phyloP scores from a whole-genome alignment of 2,329 filamentous ascomycete species.

The Dactylellina cionopaga region DNA sequence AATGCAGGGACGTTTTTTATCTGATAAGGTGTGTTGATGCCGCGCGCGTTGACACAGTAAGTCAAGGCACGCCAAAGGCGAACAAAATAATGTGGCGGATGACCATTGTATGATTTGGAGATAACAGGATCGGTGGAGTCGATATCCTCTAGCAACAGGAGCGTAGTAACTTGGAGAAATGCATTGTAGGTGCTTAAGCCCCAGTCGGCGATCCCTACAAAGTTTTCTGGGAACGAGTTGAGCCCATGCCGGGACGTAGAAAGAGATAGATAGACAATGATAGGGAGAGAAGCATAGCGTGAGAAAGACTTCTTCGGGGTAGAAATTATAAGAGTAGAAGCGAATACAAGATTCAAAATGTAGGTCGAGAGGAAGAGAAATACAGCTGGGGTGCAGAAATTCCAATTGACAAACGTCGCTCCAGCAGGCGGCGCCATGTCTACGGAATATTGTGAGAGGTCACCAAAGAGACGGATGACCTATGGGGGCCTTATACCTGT shows the following conservation, averaged over 20 bases:
- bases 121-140: conserved; percentile 32
- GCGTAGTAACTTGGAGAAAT: conserved; percentile 7
- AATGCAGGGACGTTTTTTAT: conserved; percentile 45
- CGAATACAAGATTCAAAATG: conserved; percentile 15
- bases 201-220: conserved; percentile 15
- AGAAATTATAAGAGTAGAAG: conserved; percentile 22
- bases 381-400: conserved; percentile 17
- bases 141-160: conserved; percentile 18
- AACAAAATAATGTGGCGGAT: conserved; percentile 29
- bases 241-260: conserved; percentile 7
- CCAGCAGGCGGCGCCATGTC: conserved; percentile 2
- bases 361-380: conserved; percentile 17
- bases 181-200: conserved; percentile 9
- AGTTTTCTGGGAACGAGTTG: conserved; percentile 17
- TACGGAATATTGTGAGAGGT: neutral
- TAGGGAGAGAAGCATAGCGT: conserved; percentile 32
- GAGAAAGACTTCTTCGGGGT: conserved; percentile 29
- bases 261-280: conserved; percentile 19
- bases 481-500: no score
- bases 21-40: conserved; percentile 35
- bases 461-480: no score
- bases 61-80: conserved; percentile 33
- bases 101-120: conserved; percentile 26
- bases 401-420: conserved; percentile 20
- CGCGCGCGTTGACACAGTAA: conserved; percentile 35